Conservation (phyloP, 768 basidiomycete genomes). For the Nidularia sp. region DNA sequence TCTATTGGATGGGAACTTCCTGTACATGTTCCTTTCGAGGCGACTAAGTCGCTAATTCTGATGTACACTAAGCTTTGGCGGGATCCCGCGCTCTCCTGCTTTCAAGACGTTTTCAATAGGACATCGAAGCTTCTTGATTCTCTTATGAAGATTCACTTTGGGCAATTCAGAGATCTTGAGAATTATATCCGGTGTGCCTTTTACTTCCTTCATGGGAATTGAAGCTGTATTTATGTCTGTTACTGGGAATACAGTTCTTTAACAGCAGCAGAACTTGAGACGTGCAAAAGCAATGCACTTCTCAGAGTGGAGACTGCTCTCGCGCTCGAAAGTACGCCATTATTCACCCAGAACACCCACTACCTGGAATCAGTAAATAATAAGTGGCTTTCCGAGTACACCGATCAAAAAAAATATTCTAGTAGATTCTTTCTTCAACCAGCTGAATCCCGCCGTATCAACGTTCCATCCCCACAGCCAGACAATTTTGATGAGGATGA, state of each 20-base stretch:
- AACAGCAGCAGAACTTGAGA: not conserved
- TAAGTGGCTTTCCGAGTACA: conserved; percentile 14
- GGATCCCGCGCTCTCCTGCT: conserved; percentile 20
- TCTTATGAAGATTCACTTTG: conserved; percentile 20
- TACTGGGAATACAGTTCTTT: not conserved
- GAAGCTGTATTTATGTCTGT: not conserved
- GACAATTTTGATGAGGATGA: no score
- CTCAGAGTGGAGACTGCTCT: conserved; percentile 25
- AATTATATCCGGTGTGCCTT: conserved; percentile 17
- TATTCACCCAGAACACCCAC: conserved; percentile 28
- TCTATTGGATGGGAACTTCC: conserved; percentile 34
- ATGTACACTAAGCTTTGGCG: conserved; percentile 22
- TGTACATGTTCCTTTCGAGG: conserved; percentile 28
- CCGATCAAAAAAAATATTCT: not conserved
- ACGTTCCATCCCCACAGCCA: no score
- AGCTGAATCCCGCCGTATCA: no score
- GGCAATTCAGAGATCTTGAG: conserved; percentile 21
- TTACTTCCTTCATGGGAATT: not conserved
- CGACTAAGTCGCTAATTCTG: conserved; percentile 20
- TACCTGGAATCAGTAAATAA: conserved; percentile 9
- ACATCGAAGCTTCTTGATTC: conserved; percentile 9
- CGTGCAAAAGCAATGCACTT: conserved; percentile 14
- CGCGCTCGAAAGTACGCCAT: conserved; percentile 30
- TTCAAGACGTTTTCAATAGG: conserved; percentile 16
- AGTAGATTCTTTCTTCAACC: not conserved